Conservation (phyloP, 2,329 filamentous ascomycete genomes). For the Apiospora hydei region DNA sequence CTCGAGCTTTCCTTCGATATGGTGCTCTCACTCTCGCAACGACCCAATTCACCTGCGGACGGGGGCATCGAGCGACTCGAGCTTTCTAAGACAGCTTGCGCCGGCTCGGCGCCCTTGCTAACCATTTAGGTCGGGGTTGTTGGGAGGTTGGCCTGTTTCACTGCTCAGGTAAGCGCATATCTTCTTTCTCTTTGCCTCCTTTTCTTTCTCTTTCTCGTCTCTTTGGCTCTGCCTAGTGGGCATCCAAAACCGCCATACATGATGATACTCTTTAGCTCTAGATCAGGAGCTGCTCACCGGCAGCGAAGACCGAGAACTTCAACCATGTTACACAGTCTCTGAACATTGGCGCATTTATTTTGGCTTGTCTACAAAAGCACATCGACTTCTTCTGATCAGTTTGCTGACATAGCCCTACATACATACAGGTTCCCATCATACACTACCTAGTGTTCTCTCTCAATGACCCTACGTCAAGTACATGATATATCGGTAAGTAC, state of each 20-base stretch:
- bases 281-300: slow-evolving; percentile 27
- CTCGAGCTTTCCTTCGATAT: slow-evolving; percentile 21
- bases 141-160: too few species aligned
- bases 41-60: slow-evolving; percentile 16
- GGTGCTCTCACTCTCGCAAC: slow-evolving; percentile 19
- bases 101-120: slow-evolving; percentile 8
- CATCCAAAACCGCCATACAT: slow-evolving; percentile 22
- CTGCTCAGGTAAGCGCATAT: slow-evolving; percentile 21
- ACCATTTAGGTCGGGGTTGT: not conserved
- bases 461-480: not conserved
- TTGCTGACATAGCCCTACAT: slow-evolving; percentile 4
- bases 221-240: not conserved
- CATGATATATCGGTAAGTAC: not conserved
- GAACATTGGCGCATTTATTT: slow-evolving; percentile 19
- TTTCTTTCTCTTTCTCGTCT: not conserved
- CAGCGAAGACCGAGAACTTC: slow-evolving; percentile 29
- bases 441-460: not conserved
- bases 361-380: not conserved
- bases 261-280: slow-evolving; percentile 31
- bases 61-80: not conserved
- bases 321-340: slow-evolving; percentile 31
- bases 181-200: not conserved
- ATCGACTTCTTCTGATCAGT: not conserved
- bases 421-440: not conserved
- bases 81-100: not conserved